Evolutionary conservation across 176 grass and related monocot species (phyloP).

Genomic region (Hordeum marinum): DNA sequence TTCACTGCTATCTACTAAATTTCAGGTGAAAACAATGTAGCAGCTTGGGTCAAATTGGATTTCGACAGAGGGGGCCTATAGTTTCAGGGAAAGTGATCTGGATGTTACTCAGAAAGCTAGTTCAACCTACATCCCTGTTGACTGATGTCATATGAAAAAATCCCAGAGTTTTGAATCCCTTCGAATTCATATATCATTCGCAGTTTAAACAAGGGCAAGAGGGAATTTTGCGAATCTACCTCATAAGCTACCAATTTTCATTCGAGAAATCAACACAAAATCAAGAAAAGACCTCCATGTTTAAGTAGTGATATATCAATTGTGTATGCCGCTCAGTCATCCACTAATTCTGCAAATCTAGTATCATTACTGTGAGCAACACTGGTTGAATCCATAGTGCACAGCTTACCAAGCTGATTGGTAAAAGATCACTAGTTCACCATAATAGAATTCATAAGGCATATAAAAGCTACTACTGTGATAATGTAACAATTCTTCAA

Average conservation of each 20-base stretch:
- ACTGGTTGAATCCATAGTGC: not conserved
- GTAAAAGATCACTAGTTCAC: not conserved
- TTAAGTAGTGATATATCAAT: not conserved
- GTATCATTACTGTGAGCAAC: not conserved
- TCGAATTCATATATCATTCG: not conserved
- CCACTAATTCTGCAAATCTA: not conserved
- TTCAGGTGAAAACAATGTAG: not conserved
- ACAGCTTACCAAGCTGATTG: not conserved
- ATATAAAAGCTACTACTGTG: not conserved
- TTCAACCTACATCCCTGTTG: not conserved
- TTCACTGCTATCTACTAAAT: not conserved
- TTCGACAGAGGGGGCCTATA: not conserved
- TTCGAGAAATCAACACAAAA: not conserved
- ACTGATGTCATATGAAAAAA: not conserved
- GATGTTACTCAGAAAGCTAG: not conserved
- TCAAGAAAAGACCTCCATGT: not conserved
- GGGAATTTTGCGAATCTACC: not conserved
- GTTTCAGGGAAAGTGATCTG: not conserved
- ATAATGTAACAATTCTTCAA: not conserved
- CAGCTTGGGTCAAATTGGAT: not conserved
- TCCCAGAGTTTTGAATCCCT: not conserved
- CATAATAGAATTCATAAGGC: not conserved
- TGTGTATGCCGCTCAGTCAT: not conserved
- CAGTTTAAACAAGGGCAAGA: not conserved
- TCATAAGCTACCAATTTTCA: not conserved